These are phyloP conservation scores for Leccinum boreale DNA, from an alignment of 768 basidiomycete genomes.

Conservation along the genomic window DNA sequence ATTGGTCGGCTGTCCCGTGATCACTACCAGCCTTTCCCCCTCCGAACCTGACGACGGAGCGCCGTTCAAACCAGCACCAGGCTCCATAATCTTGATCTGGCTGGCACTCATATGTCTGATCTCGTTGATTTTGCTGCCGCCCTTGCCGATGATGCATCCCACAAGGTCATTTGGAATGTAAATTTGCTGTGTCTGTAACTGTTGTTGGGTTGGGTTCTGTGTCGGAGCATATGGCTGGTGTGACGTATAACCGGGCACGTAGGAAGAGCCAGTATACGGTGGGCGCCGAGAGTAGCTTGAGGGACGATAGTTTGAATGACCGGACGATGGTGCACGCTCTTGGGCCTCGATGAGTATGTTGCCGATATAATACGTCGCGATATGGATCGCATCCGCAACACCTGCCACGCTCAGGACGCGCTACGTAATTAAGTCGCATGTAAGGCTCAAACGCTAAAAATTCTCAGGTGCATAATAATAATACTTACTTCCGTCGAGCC, in stretches of 20 bases:
- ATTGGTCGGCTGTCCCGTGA: constrained; percentile 91
- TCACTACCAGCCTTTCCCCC: constrained; percentile 91
- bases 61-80: constrained; percentile 77
- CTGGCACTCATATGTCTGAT: constrained; percentile 94
- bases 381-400: constrained; percentile 98
- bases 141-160: constrained; percentile 97
- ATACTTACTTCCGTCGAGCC: constrained; percentile 92
- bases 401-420: constrained; percentile 97
- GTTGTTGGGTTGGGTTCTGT: constrained; percentile 64
- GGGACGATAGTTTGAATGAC: constrained; percentile 60
- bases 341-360: constrained; percentile 95
- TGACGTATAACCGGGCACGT: constrained; percentile 61
- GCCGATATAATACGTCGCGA: constrained; percentile 98
- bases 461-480: constrained; percentile 1
- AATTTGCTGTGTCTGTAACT: constrained; percentile 94
- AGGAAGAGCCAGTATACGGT: constrained; percentile 54
- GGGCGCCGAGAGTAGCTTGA: constrained; percentile 52
- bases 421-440: constrained; percentile 40
- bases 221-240: constrained; percentile 44
- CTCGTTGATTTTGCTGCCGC: constrained; percentile 98
- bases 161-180: constrained; percentile 98
- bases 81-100: constrained; percentile 98
- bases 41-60: constrained; percentile 73
- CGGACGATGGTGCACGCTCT: constrained; percentile 72
- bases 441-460: constrained; percentile 5